phyloP scores from a whole-genome alignment of 2,329 filamentous ascomycete species.

The Arthrinium phaeospermum region DNA sequence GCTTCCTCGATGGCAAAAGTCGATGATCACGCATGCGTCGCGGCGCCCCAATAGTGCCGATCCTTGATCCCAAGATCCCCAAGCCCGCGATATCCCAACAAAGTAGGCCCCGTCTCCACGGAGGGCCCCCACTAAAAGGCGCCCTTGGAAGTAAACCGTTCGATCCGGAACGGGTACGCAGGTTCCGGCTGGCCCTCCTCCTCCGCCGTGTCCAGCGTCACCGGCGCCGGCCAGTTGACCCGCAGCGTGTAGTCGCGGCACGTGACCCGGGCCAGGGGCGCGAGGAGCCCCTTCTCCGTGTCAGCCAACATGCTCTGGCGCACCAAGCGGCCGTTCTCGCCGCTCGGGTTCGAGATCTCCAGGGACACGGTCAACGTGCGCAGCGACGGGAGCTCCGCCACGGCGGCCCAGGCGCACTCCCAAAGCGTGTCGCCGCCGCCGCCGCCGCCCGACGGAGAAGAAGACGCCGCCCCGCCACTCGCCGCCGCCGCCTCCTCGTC shows the following conservation, averaged over 20 bases:
- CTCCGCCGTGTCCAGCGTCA: background rate
- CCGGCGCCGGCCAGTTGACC: background rate
- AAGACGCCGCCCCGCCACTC: too few relatives aligned
- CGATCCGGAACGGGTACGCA: background rate
- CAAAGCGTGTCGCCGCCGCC: slow-evolving; percentile 9
- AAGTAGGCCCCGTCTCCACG: too few relatives aligned
- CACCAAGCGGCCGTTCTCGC: background rate
- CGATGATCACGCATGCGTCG: too few relatives aligned
- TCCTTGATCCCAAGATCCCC: too few relatives aligned
- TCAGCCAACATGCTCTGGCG: background rate
- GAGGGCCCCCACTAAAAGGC: too few relatives aligned
- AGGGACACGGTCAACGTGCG: slow-evolving; percentile 18
- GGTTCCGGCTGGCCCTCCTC: background rate
- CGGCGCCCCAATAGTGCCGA: too few relatives aligned
- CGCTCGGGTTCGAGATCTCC: background rate
- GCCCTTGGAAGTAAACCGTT: background rate
- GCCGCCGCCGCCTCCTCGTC: background rate
- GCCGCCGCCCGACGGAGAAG: background rate
- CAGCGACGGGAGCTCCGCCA: slow-evolving; percentile 15
- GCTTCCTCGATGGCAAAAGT: too few relatives aligned
- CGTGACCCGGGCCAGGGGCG: background rate
- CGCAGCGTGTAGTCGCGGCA: background rate
- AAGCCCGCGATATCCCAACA: too few relatives aligned
- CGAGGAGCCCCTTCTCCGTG: background rate
- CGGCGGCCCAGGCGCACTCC: slow-evolving; percentile 15